phyloP scores from a whole-genome alignment of 768 basidiomycete genomes.

The Hirschioporus abietinus region DNA sequence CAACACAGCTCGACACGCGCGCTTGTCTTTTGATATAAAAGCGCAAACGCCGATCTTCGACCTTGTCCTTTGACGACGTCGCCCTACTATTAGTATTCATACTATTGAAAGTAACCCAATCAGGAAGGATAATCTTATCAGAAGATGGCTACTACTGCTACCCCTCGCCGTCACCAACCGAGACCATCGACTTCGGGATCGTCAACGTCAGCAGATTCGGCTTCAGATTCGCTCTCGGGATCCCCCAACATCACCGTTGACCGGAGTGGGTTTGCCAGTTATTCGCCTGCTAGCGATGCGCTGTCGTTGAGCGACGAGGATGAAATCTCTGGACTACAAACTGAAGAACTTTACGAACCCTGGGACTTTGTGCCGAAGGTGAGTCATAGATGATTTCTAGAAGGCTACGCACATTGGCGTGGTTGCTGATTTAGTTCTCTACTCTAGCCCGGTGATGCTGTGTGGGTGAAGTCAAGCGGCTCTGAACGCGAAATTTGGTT shows the following conservation, averaged over 20 bases:
- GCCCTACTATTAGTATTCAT: too few species aligned
- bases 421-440: neutral
- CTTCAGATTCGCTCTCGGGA: neutral
- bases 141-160: neutral
- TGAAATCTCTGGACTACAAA: neutral
- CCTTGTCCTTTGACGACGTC: too few species aligned
- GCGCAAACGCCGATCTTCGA: too few species aligned
- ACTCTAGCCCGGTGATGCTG: neutral
- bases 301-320: neutral
- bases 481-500: neutral
- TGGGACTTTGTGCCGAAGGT: neutral
- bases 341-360: neutral
- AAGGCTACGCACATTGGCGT: neutral
- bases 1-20: too few species aligned
- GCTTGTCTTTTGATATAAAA: too few species aligned
- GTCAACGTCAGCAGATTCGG: neutral
- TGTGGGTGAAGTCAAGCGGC: neutral
- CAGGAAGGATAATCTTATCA: neutral
- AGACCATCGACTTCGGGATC: neutral
- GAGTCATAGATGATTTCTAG: neutral
- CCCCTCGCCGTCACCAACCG: neutral
- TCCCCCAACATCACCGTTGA: neutral
- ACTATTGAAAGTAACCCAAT: neutral
- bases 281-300: neutral
- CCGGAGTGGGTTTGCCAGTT: neutral